Percentiles rank a stretch among this genome's conserved stretches.
phyloP scores from a whole-genome alignment of 371 early-diverging fungal genomes.

The Rhizomucor pusillus region DNA sequence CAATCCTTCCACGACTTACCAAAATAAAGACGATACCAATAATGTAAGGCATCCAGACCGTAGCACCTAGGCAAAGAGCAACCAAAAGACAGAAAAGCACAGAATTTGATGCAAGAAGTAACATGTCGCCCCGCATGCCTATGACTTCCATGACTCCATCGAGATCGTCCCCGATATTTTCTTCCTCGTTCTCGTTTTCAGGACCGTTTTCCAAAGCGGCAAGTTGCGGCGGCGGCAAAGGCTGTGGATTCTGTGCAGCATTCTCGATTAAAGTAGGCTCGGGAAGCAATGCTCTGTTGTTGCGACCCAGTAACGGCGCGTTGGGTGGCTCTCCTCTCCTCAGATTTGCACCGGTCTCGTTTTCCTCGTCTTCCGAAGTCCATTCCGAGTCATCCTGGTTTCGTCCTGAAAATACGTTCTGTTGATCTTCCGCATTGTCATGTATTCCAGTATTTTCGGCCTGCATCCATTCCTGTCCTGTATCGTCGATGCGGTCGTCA shows the following conservation, averaged over 20 bases:
- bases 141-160: conserved; percentile 82
- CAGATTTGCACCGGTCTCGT: neutral
- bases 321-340: conserved; percentile 9
- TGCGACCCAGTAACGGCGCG: conserved; percentile 2
- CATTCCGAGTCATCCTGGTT: neutral
- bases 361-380: conserved; percentile 5
- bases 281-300: neutral
- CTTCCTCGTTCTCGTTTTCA: conserved; percentile 48
- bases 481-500: neutral
- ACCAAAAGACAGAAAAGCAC: conserved; percentile 71
- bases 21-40: conserved; percentile 50
- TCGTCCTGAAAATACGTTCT: neutral
- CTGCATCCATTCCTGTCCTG: neutral
- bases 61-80: conserved; percentile 61
- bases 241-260: neutral
- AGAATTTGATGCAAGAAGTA: conserved; percentile 70
- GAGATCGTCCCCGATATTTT: conserved; percentile 61
- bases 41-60: conserved; percentile 75
- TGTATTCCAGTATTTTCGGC: neutral
- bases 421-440: conserved; percentile 1
- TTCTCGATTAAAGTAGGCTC: conserved; percentile 1
- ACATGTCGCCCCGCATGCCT: conserved; percentile 80
- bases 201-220: conserved; percentile 8
- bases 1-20: conserved; percentile 7
- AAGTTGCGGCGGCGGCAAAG: neutral